Percentiles rank a stretch among this genome's conserved stretches.
These are phyloP conservation scores for Rhizopus arrhizus DNA, from an alignment of 371 early-diverging fungal genomes.

Conservation along the genomic window DNA sequence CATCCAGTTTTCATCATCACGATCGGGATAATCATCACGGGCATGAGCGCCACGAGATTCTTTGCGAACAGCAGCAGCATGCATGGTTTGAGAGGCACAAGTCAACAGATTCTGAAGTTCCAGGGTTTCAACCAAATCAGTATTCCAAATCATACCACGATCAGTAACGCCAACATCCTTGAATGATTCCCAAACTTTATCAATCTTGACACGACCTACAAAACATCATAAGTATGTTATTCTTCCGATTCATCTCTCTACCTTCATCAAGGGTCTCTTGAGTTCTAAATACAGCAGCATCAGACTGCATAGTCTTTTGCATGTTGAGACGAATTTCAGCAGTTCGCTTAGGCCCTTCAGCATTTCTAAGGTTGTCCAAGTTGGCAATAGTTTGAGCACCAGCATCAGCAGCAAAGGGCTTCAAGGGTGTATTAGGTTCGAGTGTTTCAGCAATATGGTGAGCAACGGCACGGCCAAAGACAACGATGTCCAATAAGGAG, in stretches of 20 bases:
- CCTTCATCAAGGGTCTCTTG: constrained; percentile 89
- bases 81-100: constrained; percentile 95
- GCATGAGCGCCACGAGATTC: constrained; percentile 98
- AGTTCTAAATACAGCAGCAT: constrained; percentile 97
- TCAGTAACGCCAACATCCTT: constrained; percentile 88
- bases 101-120: constrained; percentile 97
- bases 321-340: constrained; percentile 90
- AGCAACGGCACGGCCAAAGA: constrained; percentile 96
- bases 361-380: constrained; percentile 89
- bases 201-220: constrained; percentile 64
- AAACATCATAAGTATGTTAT: background rate
- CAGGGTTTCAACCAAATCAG: constrained; percentile 93
- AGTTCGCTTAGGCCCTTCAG: constrained; percentile 79
- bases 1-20: constrained; percentile 96
- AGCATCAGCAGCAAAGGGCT: constrained; percentile 81
- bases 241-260: constrained; percentile 9
- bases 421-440: constrained; percentile 85
- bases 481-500: constrained; percentile 96
- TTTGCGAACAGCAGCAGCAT: constrained; percentile 93
- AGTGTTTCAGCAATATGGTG: constrained; percentile 91
- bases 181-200: constrained; percentile 79
- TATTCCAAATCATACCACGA: constrained; percentile 97
- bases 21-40: constrained; percentile 88
- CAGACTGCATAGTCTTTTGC: constrained; percentile 97
- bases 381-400: constrained; percentile 88